Base-by-base conservation (phyloP, 2,329 filamentous ascomycete genomes). In the Cercospora sp. region DNA sequence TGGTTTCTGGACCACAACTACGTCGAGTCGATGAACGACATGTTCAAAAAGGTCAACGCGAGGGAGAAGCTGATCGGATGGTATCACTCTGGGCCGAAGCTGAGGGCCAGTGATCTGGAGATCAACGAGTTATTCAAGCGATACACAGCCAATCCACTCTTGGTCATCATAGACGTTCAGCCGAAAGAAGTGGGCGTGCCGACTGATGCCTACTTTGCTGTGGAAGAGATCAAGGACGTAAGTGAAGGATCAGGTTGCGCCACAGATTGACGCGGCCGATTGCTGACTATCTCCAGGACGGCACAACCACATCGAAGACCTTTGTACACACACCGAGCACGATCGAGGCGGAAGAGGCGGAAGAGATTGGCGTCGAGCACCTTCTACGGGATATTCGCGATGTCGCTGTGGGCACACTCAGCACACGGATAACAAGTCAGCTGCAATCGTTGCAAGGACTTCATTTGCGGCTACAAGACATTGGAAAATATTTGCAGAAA, bases 31-130 rank as follows among this genome's bases (percentile, higher is more conserved):
- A 99, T 99, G 95, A 97, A 95, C 84, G 95, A 98, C 82, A 99
- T 99, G 95, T 99, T 99, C 88, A 99, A 99, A 86, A 98, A 98
- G 85, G 94, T 99, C 86, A 99, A 99, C 84, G 95, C 95, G 70
- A 87, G 92, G 72, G 95, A 99, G 85, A 98, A 98, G 89, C 87
- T 99, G 80, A 96, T 99, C 86, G 95, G 95, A 78, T 99, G 95
- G 95, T 99, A 99, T 82, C 95, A 99, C 83, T 97, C 95, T 21
- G 95, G 95, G 51, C 95, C 95, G 45, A 99, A 98, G 86, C 86
- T 99, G 77, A 90, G 95, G 79, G 94, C 94, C 66, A 97, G 95
- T 57, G 95, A 99, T 85, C 85, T 99, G 74, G 92, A 98, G 84
- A 97, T 99, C 90, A 99, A 99, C 83, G 95, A 99, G 84, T 88